Conservation (phyloP, 2,329 filamentous ascomycete species). For the Aspergillus sp. region DNA sequence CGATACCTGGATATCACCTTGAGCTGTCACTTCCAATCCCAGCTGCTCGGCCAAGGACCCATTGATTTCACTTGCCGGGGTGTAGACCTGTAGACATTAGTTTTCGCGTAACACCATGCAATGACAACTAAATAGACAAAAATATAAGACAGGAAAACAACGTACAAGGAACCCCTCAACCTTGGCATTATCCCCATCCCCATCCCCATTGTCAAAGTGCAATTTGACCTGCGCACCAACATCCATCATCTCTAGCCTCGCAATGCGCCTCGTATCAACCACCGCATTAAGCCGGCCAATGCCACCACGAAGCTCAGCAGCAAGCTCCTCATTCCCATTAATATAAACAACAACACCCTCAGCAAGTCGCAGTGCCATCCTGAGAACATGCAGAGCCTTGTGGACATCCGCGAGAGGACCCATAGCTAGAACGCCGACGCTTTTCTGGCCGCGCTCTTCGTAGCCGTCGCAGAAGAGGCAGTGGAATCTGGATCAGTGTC, state of each 20-base stretch:
- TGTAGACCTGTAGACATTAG: neutral
- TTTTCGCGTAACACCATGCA: no score
- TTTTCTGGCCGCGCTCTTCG: conserved; percentile 11
- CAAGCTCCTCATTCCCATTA: conserved; percentile 42
- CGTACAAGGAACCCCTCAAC: conserved; percentile 27
- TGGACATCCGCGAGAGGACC: conserved; percentile 38
- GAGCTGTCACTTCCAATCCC: neutral
- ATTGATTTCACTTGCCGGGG: neutral
- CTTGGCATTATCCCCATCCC: neutral
- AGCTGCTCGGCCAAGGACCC: conserved; percentile 4
- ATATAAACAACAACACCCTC: conserved; percentile 53
- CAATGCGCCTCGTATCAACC: conserved; percentile 2
- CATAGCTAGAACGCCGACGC: conserved; percentile 2
- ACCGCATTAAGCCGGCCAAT: neutral
- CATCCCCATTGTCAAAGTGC: neutral
- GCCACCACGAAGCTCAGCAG: conserved; percentile 1
- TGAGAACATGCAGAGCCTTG: neutral
- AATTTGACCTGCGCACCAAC: no score
- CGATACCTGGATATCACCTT: neutral
- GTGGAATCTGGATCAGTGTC: conserved; percentile 1
- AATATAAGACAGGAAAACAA: conserved; percentile 21
- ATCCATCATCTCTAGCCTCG: neutral
- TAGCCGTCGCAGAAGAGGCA: conserved; percentile 16
- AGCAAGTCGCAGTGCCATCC: neutral
- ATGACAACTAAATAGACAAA: conserved; percentile 30